These are phyloP conservation scores for Astrephomene gubernaculifera DNA, from an alignment of 139 green algal genomes.

Conservation along the genomic window DNA sequence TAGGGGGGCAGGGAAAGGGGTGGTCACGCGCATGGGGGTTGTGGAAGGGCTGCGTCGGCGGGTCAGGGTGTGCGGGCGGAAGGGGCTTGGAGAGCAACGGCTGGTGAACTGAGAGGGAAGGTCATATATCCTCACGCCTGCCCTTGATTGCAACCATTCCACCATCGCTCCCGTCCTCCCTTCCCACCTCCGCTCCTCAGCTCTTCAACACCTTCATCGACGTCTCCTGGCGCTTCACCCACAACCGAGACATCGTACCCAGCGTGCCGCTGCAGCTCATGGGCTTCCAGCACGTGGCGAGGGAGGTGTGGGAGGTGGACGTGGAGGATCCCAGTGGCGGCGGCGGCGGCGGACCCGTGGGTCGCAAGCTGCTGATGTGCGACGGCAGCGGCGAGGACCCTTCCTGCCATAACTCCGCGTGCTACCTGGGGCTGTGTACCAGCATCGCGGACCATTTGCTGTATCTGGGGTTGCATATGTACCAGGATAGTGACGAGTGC, in stretches of 20 bases:
- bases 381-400: constrained; percentile 87
- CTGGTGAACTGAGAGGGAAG: no score
- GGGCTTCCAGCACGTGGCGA: constrained; percentile 79
- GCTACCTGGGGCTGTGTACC: constrained; percentile 87
- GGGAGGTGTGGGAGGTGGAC: constrained; percentile 82
- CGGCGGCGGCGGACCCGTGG: constrained; percentile 5
- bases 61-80: no score
- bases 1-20: background rate
- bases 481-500: constrained; percentile 56
- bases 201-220: constrained; percentile 44
- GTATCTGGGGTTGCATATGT: constrained; percentile 82
- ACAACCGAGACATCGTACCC: constrained; percentile 93
- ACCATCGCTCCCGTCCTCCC: background rate
- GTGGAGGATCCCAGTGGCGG: constrained; percentile 42
- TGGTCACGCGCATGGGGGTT: background rate
- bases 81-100: no score
- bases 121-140: background rate
- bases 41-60: background rate
- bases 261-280: constrained; percentile 75
- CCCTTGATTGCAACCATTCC: background rate
- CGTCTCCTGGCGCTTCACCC: constrained; percentile 85
- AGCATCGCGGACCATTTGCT: constrained; percentile 80
- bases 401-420: constrained; percentile 86
- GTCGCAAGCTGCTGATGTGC: constrained; percentile 70
- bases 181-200: constrained; percentile 6